Base-by-base conservation (phyloP, 208 protist species). In the Wallacemonas sp. region DNA sequence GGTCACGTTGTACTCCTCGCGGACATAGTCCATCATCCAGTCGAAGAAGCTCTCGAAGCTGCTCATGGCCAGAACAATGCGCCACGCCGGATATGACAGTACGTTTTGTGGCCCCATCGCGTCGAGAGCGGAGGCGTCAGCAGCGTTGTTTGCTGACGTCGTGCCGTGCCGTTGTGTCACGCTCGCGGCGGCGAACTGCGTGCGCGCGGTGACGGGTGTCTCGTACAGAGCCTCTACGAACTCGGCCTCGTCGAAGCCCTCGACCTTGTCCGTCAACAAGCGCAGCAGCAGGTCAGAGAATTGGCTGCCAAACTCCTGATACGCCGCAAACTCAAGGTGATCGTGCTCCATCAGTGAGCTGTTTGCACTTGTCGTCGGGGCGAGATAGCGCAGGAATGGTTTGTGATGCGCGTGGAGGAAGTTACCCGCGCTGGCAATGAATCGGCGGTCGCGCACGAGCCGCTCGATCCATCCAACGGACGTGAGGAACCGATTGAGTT, bases 1-100 rank as follows among this genome's bases (percentile, higher is more conserved):
- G 39, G 66, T 76, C 47, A 88, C 66, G 36, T 85, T 71, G 68
- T 92, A 94, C 65, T 94, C 85, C 64, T 94, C 90, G 12, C 75
- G 72, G 47, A 94, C 86, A 70, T 91, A 94, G 63, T 94, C 88
- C 73, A 88, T 78, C 81, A 96, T 90, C 77, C 83, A 90, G 5
- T 29, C 55, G 56, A 85, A 87, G 62, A 96, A 96, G 61, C 78
- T 73, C 41, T 92, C 76, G 72, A 94, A 96, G 58, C 75, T 79
- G 49, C 79, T 91, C 62, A 93, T 90, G 3, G 87, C 79, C 27
- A 88, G 74, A 39, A 96, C 55, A 16, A 96, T 62, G 23, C 86
- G 81, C 84, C 87, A 92, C 30, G 88, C 85, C 1, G 80, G 81
- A 55, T 87, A 96, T 2, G 87, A 92, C 26, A 96, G 75, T 26